Evolutionary conservation across 2,329 filamentous ascomycete species (phyloP), one percentile per base, ranked within the genome.

Genomic region (Hymenoscyphus fructigenus): DNA sequence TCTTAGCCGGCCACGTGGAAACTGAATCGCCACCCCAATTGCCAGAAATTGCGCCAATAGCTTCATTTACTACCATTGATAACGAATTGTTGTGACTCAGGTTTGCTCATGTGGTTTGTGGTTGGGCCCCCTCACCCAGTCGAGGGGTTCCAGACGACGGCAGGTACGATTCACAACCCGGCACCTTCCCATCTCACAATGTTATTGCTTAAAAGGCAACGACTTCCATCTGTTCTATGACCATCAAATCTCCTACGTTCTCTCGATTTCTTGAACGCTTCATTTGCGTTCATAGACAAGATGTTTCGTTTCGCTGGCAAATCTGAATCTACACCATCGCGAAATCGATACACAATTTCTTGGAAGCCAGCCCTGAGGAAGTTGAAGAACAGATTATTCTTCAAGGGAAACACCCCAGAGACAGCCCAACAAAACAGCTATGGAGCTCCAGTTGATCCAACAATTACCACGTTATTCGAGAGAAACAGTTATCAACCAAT

Each of bases 331-430:
- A n/a, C 28, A 34, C 34, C 32, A 29, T 7, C 61, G 36, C 47
- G 28, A 26, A 41, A 15, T 47, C 55, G 28, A 29, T 44, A 29
- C 17, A 20, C 17, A 60, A 41, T 20, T 1, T 61, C 60, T 6
- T 68, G 66, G 66, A 65, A 57, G 32, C 66, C 62, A 15, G 41
- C 57, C 6, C 36, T 68, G 9, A 63, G 62, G 10, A 63, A 44
- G 32, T 60, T 68, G 17, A 66, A 63, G 36, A 23, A 47, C 17
- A 59, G 62, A 1, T 26, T 68, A n/a, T 68, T 66, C 56, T 41
- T 53, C n/a, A 59, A 41, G 4, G 62, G 61, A 50, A 59, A 63
- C 23, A 26, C 12, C 20, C 20, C 59, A 3, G 41, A 53, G 17
- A 44, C 7, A 23, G 23, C 14, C 23, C 26, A 38, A 23, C 41